Percentiles rank a stretch among this genome's conserved stretches.
phyloP scores from a whole-genome alignment of 805 yeast species.

The Lachancea lanzarotensis region DNA sequence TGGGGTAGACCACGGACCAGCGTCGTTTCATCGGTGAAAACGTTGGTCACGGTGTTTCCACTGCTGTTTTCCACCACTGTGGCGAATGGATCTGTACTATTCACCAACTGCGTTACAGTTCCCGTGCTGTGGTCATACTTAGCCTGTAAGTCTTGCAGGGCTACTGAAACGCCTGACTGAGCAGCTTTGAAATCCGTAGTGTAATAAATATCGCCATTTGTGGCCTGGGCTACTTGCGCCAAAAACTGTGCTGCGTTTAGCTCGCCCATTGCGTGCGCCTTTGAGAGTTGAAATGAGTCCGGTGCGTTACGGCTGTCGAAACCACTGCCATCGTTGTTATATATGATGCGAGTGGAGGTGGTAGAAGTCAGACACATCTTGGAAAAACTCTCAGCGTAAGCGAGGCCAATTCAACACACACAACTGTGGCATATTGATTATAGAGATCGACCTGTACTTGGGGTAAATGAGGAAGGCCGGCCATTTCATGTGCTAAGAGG shows the following conservation, averaged over 20 bases:
- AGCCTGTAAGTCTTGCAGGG: slow-evolving; percentile 3
- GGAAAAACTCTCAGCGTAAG: neutral
- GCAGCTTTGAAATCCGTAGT: slow-evolving; percentile 18
- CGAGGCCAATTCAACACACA: neutral
- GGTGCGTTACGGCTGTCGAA: neutral
- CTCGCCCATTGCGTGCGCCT: neutral
- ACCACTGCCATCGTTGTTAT: neutral
- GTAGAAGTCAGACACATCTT: neutral
- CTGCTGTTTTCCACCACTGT: slow-evolving; percentile 14
- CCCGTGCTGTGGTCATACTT: slow-evolving; percentile 6
- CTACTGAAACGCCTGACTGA: slow-evolving; percentile 10
- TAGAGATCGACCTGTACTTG: neutral
- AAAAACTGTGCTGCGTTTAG: slow-evolving; percentile 3
- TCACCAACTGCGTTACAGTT: slow-evolving; percentile 16
- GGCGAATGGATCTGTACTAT: slow-evolving; percentile 29
- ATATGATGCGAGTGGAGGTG: neutral
- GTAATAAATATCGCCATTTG: slow-evolving; percentile 14
- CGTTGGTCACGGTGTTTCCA: slow-evolving; percentile 33
- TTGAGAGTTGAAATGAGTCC: neutral
- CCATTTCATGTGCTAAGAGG: neutral
- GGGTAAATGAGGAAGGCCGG: neutral
- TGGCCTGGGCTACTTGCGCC: slow-evolving; percentile 2
- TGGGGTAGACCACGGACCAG: slow-evolving; percentile 57
- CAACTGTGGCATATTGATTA: slow-evolving; percentile 1
- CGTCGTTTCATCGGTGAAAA: slow-evolving; percentile 47